Base-by-base conservation (phyloP, 208 protist species). In the Trypanosoma avium region DNA sequence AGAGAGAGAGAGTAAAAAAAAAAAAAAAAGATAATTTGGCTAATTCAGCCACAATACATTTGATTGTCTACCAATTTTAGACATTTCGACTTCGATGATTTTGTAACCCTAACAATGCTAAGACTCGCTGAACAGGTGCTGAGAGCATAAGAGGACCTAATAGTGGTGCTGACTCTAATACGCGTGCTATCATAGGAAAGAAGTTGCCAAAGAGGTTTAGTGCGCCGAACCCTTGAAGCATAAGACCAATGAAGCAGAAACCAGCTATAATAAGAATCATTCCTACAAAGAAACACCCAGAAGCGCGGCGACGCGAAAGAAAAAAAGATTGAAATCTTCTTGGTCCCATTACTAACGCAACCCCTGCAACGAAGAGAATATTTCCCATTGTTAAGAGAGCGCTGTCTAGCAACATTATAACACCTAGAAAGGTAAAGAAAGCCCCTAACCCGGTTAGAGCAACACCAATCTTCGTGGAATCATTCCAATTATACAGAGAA, bases 181-280 rank as follows among this genome's bases (percentile, higher is more conserved):
- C 84, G 17, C 91, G 88, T 22, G 75, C 81, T 21, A 93, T 55
- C 66, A 94, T 86, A 26, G 91, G 91, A 47, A 97, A 91, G 65
- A 97, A 97, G 66, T 97, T 94, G 21, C 91, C 91, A 59, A 97
- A 97, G 10, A 97, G 79, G 63, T 97, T 97, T 19, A 97, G 62
- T 9, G 81, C 81, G 17, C 91, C 88, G 68, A 97, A 94, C 49
- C 84, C 82, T 54, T 97, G 77, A 21, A 97, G 46, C 27, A 90
- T 61, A 21, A 97, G 76, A 3, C 91, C 91, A 35, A 94, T 27
- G 33, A 94, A 75, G 47, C 83, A 94, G 76, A 84, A 93, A 15
- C 86, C 80, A 0, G 81, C 61, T 22, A 97, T 42, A 21, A 97
- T 88, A 13, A 94, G 70, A 45, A 92, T 35, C 54, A 97, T 93